Conservation (phyloP, 2,329 filamentous ascomycete genomes). For the Phialemonium atrogriseum region DNA sequence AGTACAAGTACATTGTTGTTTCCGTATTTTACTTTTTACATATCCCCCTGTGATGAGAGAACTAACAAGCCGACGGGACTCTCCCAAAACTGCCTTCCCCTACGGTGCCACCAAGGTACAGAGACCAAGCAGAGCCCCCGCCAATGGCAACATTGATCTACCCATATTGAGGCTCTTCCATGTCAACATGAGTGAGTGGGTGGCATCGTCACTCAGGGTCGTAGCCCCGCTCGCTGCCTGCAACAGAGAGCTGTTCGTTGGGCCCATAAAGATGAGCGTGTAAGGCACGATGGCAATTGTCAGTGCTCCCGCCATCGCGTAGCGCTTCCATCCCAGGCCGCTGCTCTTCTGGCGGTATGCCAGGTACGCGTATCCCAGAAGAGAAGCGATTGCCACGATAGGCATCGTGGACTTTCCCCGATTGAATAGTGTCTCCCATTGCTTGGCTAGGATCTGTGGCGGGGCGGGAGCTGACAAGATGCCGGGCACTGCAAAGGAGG, state of each 20-base stretch:
- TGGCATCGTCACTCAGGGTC: constrained; percentile 14
- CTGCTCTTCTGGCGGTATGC: constrained; percentile 22
- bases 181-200: constrained; percentile 15
- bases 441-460: constrained; percentile 19
- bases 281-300: constrained; percentile 31
- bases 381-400: constrained; percentile 21
- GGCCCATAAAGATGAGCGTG: constrained; percentile 26
- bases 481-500: constrained; percentile 25
- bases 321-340: constrained; percentile 23
- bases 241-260: constrained; percentile 25
- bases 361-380: constrained; percentile 25
- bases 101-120: constrained; percentile 18
- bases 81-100: no score
- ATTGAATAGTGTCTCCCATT: constrained; percentile 29
- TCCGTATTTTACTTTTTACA: no score
- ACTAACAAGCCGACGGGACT: no score
- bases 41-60: no score
- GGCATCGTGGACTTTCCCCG: constrained; percentile 29
- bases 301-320: constrained; percentile 21
- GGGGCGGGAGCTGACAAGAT: constrained; percentile 16
- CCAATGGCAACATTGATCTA: constrained; percentile 15
- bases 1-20: no score
- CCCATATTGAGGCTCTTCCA: constrained; percentile 19
- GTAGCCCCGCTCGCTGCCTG: constrained; percentile 8
- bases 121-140: constrained; percentile 20